A percentile compares a stretch with the other conserved stretches of the same genome.
These are phyloP conservation scores for Ceratobasidium sp. DNA, from an alignment of 1,284 basidiomycete genomes.

Conservation along the genomic window DNA sequence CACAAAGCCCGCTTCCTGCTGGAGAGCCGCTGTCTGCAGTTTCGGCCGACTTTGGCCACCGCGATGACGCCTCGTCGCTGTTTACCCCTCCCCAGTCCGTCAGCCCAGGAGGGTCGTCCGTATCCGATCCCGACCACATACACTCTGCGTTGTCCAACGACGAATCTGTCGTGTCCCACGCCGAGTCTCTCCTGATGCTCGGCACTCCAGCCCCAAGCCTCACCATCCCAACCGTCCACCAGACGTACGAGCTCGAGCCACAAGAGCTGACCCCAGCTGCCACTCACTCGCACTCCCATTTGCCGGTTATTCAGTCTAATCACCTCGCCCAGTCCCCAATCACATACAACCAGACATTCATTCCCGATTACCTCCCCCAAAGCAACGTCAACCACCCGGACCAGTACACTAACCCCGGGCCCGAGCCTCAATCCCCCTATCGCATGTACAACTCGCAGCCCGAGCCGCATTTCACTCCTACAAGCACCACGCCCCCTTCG, in stretches of 20 bases:
- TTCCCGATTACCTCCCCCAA: neutral
- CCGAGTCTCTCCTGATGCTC: constrained; percentile 31
- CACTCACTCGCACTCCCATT: neutral
- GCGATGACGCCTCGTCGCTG: neutral
- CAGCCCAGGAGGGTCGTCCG: constrained; percentile 2
- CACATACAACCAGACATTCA: constrained; percentile 10
- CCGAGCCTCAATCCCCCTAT: neutral
- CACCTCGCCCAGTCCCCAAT: constrained; percentile 20
- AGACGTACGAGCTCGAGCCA: constrained; percentile 17
- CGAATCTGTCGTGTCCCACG: constrained; percentile 9
- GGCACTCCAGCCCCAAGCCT: constrained; percentile 5
- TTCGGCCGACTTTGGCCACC: neutral
- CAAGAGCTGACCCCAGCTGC: neutral
- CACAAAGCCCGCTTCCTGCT: constrained; percentile 2
- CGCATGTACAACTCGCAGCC: constrained; percentile 14
- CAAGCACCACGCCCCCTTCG: constrained; percentile 1
- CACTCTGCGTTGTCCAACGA: neutral
- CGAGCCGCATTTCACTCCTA: constrained; percentile 7
- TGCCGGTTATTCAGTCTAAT: neutral
- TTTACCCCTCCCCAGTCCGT: constrained; percentile 21
- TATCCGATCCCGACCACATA: neutral
- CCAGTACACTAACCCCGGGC: neutral
- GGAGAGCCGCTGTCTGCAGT: neutral
- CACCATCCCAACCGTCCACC: neutral
- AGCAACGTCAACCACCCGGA: neutral